Base-by-base conservation (phyloP, 768 basidiomycete genomes). In the Lentinula boryana region DNA sequence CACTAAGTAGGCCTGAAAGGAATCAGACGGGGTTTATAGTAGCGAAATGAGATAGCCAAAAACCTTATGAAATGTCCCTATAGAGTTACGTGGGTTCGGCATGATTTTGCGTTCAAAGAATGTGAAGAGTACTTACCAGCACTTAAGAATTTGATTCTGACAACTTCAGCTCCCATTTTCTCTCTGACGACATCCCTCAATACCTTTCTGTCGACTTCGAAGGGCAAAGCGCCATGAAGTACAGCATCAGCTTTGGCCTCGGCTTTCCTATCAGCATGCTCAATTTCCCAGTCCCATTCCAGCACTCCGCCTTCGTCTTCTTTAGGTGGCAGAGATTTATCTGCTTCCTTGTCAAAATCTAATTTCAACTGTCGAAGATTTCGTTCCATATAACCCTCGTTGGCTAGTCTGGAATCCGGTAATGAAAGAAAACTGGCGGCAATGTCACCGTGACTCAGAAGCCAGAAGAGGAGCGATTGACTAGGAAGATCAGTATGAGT, bases 51-150 rank as follows among this genome's bases (percentile, higher is more conserved):
- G 36, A 13, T 31, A 13, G 1, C 16, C 32, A 57, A 10, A 66
- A 72, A 74, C 90, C 76, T 93, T 93, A 71, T 93, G 91, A 74
- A 93, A 93, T 1, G 91, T 93, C 27, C 91, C 91, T 89, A 62
- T 56, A 21, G 58, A 7, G n/a, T 43, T 51, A 8, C n/a, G 36
- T 23, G 55, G 62, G 55, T 43, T 38, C 61, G 56, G 27, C 44
- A 67, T 50, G 63, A 41, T 63, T 43, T 46, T 41, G 35, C 21
- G 12, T 18, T 48, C 46, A 27, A 57, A 43, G 62, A 61, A 62
- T 33, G 64, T 60, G 61, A 69, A 63, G 63, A 49, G 52, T 58
- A 75, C 87, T 65, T 68, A 84, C 90, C 90, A 63, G 89, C 84
- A 67, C 85, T 90, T 27, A 94, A 72, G 67, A 92, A 94, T 38